A percentile compares a stretch with the other conserved stretches of the same genome.
Evolutionary conservation across 2,329 filamentous ascomycete species (phyloP).

Genomic region (Teratosphaeriaceae sp.): DNA sequence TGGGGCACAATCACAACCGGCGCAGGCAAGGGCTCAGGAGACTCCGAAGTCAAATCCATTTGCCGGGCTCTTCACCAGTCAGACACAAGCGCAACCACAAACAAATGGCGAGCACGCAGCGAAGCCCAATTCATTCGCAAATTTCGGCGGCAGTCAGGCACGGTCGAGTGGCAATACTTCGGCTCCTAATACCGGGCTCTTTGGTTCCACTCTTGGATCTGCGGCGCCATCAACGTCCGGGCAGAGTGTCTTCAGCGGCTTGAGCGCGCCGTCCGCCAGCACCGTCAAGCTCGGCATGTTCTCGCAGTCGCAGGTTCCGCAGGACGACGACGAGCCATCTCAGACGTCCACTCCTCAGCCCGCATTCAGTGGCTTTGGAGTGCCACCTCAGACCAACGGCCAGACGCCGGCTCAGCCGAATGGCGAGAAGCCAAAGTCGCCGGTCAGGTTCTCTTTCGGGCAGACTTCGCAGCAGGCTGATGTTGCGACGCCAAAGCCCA

Average conservation of each 20-base stretch:
- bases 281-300: neutral
- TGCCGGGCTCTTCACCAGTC: neutral
- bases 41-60: constrained; percentile 7
- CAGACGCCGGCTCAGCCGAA: neutral
- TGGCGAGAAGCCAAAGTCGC: neutral
- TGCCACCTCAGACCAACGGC: neutral
- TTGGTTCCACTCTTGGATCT: constrained; percentile 6
- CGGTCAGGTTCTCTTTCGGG: neutral
- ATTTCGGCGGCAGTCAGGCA: neutral
- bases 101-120: too few species aligned
- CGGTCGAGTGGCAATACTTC: constrained; percentile 1
- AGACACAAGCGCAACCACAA: neutral
- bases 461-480: neutral
- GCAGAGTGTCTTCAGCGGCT: constrained; percentile 5
- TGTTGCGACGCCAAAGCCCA: constrained; percentile 5
- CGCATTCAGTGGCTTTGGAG: neutral
- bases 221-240: neutral
- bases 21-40: constrained; percentile 6
- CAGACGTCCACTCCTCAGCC: neutral
- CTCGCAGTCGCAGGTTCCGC: neutral
- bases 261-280: neutral
- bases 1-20: constrained; percentile 4
- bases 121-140: neutral
- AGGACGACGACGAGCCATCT: neutral
- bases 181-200: constrained; percentile 2